These are phyloP conservation scores for Polyplosphaeria fusca DNA, from an alignment of 495 filamentous ascomycete genomes.

Conservation along the genomic window DNA sequence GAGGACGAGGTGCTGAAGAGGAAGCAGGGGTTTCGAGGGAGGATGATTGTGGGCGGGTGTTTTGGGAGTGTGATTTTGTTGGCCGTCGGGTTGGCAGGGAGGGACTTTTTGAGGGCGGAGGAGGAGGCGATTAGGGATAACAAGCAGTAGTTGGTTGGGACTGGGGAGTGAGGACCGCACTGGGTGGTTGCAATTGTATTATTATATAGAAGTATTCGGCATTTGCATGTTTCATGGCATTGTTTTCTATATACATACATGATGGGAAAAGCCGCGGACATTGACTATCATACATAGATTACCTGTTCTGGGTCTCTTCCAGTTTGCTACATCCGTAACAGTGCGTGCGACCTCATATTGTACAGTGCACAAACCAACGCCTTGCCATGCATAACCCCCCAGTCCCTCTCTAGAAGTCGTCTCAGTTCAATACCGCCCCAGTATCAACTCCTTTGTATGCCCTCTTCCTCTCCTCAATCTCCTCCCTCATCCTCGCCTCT, in stretches of 20 bases:
- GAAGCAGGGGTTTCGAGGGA: slow-evolving; percentile 42
- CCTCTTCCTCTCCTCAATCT: slow-evolving; percentile 31
- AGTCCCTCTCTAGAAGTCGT: not conserved
- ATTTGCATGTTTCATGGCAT: too few species aligned
- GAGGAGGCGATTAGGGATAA: not conserved
- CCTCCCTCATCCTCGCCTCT: slow-evolving; percentile 16
- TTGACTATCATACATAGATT: too few species aligned
- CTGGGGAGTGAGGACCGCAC: not conserved
- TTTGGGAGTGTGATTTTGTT: slow-evolving; percentile 37
- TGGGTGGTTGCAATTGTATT: too few species aligned
- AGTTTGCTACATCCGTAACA: too few species aligned
- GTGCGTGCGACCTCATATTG: too few species aligned
- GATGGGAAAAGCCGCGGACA: too few species aligned
- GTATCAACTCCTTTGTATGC: slow-evolving; percentile 19
- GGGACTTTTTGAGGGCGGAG: slow-evolving; percentile 8
- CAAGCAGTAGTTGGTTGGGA: not conserved
- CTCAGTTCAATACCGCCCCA: not conserved
- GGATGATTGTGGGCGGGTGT: slow-evolving; percentile 40
- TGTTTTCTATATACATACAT: too few species aligned
- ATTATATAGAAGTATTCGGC: too few species aligned
- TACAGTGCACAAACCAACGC: too few species aligned
- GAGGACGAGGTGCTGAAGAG: slow-evolving; percentile 40
- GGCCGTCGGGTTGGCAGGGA: slow-evolving; percentile 32
- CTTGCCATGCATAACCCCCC: not conserved
- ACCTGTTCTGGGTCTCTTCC: too few species aligned